Conservation (phyloP, 2,329 filamentous ascomycete species). For the Emmonsiellopsis sp. region DNA sequence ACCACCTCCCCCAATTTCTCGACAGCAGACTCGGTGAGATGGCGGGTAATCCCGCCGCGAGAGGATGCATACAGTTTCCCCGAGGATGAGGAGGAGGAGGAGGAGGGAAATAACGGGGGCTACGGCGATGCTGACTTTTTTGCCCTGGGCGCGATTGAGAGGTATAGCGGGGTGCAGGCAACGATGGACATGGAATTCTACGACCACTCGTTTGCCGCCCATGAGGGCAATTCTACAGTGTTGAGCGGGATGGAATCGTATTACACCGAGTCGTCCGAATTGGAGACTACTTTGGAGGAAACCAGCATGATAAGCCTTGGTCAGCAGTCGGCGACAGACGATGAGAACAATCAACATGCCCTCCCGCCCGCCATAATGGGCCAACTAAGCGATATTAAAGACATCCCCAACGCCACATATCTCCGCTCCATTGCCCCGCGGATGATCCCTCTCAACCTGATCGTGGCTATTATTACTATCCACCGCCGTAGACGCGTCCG, state of each 20-base stretch:
- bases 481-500: constrained; percentile 57
- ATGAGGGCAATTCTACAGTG: constrained; percentile 39
- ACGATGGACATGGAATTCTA: constrained; percentile 51
- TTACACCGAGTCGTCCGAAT: constrained; percentile 8
- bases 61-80: not conserved
- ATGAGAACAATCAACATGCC: constrained; percentile 7
- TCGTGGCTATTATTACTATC: constrained; percentile 70
- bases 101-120: not conserved
- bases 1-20: not conserved
- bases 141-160: constrained; percentile 10
- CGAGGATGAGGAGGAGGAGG: not conserved
- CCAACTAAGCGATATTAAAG: constrained; percentile 53
- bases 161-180: constrained; percentile 9
- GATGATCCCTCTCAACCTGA: constrained; percentile 70
- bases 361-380: constrained; percentile 26
- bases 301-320: constrained; percentile 7
- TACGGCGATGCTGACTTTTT: constrained; percentile 10
- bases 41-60: constrained; percentile 3
- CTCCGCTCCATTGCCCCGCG: constrained; percentile 62
- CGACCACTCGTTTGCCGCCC: constrained; percentile 64
- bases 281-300: constrained; percentile 5
- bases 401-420: constrained; percentile 59
- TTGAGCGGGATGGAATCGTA: constrained; percentile 6
- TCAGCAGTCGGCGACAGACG: constrained; percentile 1
- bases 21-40: constrained; percentile 4